Base-by-base conservation (phyloP, 768 basidiomycete species). In the Sporobolomyces phaffii region DNA sequence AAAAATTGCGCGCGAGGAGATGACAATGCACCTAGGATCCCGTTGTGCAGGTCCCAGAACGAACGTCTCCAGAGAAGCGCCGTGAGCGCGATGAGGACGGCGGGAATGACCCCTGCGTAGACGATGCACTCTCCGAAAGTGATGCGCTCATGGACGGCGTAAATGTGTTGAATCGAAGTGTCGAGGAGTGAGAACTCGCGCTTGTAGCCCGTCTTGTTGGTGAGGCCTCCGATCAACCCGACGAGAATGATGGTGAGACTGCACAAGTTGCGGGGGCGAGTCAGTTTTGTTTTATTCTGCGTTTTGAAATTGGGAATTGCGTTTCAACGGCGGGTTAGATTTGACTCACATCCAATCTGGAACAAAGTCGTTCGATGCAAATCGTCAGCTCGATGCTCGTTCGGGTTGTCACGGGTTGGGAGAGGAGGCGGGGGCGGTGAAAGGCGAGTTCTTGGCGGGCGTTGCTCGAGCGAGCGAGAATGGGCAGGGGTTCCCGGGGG, bases 21-120 rank as follows among this genome's bases (percentile, higher is more conserved):
- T 13, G 6, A 11, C 6, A 22, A 36, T 31, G 50, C 24, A 43
- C 74, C 76, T 36, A 75, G 66, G 26, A 76, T 70, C 78, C 87
- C 81, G 73, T 84, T 86, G 75, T 96, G 93, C 34, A 87, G 79
- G 74, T 96, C 93, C 91, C 92, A 97, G 80, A 85, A 85, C 4
- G 85, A 87, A n/a, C 87, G 83, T 33, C 90, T 80, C 26, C 90
- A 87, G 18, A 88, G 53, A 26, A 85, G 64, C 72, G 89, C 89
- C 72, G 93, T 82, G 24, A 85, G 70, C 24, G 86, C 81, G 74
- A 90, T 85, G 47, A 91, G 78, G 49, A 85, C 73, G 26, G 90
- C 76, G 0, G 93, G 93, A 4, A 88, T 81, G 3, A 86, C 68
- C 9, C 62, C 70, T 1, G 62, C 62, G 44, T 63, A 43, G 1